These are phyloP conservation scores for Antrodiella citrinella DNA, from an alignment of 768 basidiomycete genomes.

Conservation along the genomic window DNA sequence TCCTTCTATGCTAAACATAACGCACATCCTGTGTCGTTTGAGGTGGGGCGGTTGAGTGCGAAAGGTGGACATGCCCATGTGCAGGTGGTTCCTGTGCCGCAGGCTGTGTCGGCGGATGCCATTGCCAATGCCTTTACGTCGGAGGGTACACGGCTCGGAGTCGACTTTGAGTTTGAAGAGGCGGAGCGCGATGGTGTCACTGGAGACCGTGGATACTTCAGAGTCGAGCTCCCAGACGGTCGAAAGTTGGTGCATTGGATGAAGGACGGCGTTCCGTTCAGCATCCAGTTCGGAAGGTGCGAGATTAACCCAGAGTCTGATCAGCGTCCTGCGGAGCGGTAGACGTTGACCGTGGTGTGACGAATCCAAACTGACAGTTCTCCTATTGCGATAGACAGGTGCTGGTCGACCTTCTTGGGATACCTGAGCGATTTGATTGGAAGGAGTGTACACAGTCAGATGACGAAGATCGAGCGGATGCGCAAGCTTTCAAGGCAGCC, in stretches of 20 bases:
- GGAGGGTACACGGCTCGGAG: conserved; percentile 58
- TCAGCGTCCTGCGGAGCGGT: not conserved
- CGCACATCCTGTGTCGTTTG: conserved; percentile 71
- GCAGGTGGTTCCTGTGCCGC: conserved; percentile 75
- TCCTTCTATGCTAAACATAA: conserved; percentile 64
- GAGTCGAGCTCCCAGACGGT: conserved; percentile 84
- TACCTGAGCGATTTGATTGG: conserved; percentile 84
- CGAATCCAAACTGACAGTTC: not conserved
- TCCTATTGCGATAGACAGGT: conserved; percentile 51
- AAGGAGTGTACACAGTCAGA: conserved; percentile 78
- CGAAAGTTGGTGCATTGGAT: conserved; percentile 81
- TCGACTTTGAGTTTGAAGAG: conserved; percentile 69
- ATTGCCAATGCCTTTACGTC: conserved; percentile 65
- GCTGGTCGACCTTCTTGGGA: conserved; percentile 65
- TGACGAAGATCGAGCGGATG: conserved; percentile 81
- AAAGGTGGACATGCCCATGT: conserved; percentile 95
- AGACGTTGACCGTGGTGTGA: not conserved
- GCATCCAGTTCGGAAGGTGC: conserved; percentile 90
- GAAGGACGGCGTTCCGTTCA: conserved; percentile 70
- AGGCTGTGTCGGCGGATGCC: conserved; percentile 36
- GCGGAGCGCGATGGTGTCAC: conserved; percentile 38
- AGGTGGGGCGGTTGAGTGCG: conserved; percentile 74
- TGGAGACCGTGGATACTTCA: conserved; percentile 70
- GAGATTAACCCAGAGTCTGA: conserved; percentile 25
- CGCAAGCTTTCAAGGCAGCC: conserved; percentile 72